Conservation (phyloP, 78 protist species). For the Dictyostelium firmibasis region DNA sequence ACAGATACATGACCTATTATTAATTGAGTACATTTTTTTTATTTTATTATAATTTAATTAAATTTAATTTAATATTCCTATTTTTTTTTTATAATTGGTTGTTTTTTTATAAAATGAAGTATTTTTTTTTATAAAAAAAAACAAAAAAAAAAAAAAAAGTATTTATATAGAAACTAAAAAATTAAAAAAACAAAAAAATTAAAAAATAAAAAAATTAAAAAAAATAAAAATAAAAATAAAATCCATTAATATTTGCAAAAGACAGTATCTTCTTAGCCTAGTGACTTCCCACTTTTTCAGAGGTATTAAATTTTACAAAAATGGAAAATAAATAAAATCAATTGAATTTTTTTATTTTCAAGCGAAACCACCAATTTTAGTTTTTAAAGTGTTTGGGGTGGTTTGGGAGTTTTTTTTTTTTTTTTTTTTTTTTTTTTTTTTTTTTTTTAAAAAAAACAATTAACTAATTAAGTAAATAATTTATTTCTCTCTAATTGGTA, state of each 20-base stretch:
- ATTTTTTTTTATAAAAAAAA: too few species aligned
- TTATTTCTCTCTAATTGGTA: conserved; percentile 9
- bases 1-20: neutral
- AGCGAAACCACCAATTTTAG: too few species aligned
- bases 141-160: too few species aligned
- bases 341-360: too few species aligned
- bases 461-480: neutral
- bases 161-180: too few species aligned
- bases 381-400: neutral
- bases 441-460: too few species aligned
- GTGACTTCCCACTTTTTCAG: neutral
- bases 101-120: neutral
- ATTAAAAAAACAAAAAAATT: too few species aligned
- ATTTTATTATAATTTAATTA: neutral
- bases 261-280: neutral
- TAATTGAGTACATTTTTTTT: neutral
- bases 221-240: too few species aligned
- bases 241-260: neutral
- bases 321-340: neutral
- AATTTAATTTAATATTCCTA: neutral
- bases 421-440: too few species aligned
- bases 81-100: neutral
- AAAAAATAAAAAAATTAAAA: too few species aligned
- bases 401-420: too few species aligned
- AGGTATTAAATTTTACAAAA: neutral